Conservation (phyloP, 805 yeast genomes). For the Metschnikowia bowlesiae region DNA sequence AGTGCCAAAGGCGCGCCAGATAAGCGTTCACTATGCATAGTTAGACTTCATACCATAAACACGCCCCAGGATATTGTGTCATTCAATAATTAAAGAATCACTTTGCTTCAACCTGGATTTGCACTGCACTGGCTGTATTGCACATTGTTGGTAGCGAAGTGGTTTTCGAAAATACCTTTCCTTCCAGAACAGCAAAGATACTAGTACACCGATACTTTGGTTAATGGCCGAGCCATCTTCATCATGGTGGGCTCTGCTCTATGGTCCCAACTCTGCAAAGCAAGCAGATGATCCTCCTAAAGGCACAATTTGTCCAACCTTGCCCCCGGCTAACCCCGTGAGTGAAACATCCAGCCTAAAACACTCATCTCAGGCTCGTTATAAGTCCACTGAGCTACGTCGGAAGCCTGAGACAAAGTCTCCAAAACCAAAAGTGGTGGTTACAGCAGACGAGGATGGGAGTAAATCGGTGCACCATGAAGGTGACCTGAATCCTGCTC, state of each 20-base stretch:
- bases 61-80: neutral
- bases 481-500: neutral
- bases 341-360: neutral
- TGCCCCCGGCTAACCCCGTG: neutral
- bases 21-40: neutral
- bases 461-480: neutral
- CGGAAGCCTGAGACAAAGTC: neutral
- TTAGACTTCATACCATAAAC: neutral
- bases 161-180: neutral
- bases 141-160: neutral
- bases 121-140: neutral
- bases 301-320: neutral
- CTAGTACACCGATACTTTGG: neutral
- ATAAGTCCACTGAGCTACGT: neutral
- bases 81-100: neutral
- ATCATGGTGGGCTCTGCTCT: conserved; percentile 2
- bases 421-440: neutral
- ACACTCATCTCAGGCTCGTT: neutral
- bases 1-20: conserved; percentile 2
- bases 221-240: neutral
- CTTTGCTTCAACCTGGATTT: neutral
- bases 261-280: neutral
- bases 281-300: neutral
- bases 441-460: neutral
- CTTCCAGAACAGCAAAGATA: neutral